Evolutionary conservation across 2,329 filamentous ascomycete species (phyloP).

Genomic region (Paracoccidioides brasiliensis): DNA sequence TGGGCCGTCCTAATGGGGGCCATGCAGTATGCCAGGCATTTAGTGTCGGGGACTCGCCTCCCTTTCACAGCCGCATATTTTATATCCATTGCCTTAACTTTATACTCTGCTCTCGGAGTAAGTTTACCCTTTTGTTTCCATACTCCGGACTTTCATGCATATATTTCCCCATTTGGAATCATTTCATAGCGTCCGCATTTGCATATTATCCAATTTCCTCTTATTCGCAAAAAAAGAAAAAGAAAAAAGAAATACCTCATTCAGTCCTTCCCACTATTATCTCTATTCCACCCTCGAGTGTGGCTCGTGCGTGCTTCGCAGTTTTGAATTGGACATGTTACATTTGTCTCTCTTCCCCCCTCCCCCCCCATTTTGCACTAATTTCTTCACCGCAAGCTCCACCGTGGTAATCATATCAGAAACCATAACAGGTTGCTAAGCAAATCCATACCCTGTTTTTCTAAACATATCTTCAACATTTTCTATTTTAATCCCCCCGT

Average conservation of each 20-base stretch:
- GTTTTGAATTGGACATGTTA: not conserved
- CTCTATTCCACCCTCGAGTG: not conserved
- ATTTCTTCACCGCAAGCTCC: not conserved
- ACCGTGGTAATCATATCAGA: not conserved
- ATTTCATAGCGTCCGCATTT: not conserved
- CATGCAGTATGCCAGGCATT: slow-evolving; percentile 66
- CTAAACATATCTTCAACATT: not conserved
- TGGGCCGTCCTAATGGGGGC: slow-evolving; percentile 95
- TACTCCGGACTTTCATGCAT: slow-evolving; percentile 7
- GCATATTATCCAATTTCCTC: slow-evolving; percentile 6
- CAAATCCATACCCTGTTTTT: not conserved
- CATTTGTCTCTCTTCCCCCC: not conserved
- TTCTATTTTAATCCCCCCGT: no score
- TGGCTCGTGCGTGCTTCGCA: no score
- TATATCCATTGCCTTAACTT: slow-evolving; percentile 75
- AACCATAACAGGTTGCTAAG: not conserved
- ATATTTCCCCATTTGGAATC: not conserved
- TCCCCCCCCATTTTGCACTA: not conserved
- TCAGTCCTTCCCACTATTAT: not conserved
- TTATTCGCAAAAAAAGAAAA: slow-evolving; percentile 6
- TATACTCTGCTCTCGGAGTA: slow-evolving; percentile 88
- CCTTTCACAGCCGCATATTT: slow-evolving; percentile 94
- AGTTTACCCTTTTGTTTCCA: slow-evolving; percentile 32
- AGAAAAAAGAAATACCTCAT: not conserved
- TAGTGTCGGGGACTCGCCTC: slow-evolving; percentile 69